Percentiles rank a stretch among this genome's conserved stretches.
Conservation (phyloP, 2,329 filamentous ascomycete species). For the Arthrobotrys entomopaga region DNA sequence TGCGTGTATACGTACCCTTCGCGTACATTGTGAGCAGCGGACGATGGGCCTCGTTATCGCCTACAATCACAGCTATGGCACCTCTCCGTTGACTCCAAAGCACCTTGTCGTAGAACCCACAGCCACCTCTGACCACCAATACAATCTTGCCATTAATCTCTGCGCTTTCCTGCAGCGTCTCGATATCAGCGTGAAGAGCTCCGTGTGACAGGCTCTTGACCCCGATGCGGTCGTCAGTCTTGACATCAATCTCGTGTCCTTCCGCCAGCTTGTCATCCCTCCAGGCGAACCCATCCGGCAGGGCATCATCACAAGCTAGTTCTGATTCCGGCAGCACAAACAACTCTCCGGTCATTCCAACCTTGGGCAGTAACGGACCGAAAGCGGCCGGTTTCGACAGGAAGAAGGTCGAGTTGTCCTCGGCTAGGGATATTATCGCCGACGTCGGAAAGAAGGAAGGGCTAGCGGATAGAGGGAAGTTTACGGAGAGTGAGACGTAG, state of each 20-base stretch:
- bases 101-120: slow-evolving; percentile 95
- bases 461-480: slow-evolving; percentile 61
- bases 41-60: slow-evolving; percentile 88
- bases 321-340: slow-evolving; percentile 76
- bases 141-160: slow-evolving; percentile 95
- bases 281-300: slow-evolving; percentile 78
- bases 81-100: slow-evolving; percentile 95
- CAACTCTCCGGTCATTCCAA: slow-evolving; percentile 84
- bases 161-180: slow-evolving; percentile 87
- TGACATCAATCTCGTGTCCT: slow-evolving; percentile 56
- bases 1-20: slow-evolving; percentile 63
- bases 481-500: slow-evolving; percentile 45
- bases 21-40: slow-evolving; percentile 97
- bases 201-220: slow-evolving; percentile 41
- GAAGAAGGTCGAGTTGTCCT: slow-evolving; percentile 98
- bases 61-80: slow-evolving; percentile 88
- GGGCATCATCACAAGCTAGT: slow-evolving; percentile 92
- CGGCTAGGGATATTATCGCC: slow-evolving; percentile 92
- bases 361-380: slow-evolving; percentile 78
- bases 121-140: slow-evolving; percentile 88
- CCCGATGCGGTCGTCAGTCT: slow-evolving; percentile 54
- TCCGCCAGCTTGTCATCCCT: slow-evolving; percentile 59
- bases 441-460: slow-evolving; percentile 94
- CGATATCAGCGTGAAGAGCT: slow-evolving; percentile 77
- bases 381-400: slow-evolving; percentile 92